Evolutionary conservation across 1,139 yeast genomes (phyloP).

Genomic region (Protomyces inouyei): DNA sequence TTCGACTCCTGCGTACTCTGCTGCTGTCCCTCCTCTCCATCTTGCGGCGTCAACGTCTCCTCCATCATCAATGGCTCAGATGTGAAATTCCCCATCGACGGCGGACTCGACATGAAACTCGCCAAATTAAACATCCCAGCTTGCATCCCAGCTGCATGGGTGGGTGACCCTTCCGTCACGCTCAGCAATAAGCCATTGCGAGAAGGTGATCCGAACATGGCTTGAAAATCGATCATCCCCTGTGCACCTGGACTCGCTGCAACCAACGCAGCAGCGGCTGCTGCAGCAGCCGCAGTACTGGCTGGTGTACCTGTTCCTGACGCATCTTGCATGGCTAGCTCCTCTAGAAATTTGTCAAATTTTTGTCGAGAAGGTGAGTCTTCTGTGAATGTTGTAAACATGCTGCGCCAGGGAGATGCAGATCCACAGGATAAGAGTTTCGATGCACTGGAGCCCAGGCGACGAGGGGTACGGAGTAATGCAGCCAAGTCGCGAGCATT

Average conservation of each 20-base stretch:
- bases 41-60: slow-evolving; percentile 15
- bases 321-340: slow-evolving; percentile 1
- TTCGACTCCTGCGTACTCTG: background rate
- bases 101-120: slow-evolving; percentile 19
- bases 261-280: background rate
- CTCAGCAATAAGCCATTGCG: background rate
- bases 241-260: background rate
- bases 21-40: background rate
- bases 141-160: background rate
- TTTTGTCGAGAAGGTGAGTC: slow-evolving; percentile 19
- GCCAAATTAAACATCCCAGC: background rate
- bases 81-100: slow-evolving; percentile 22
- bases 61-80: slow-evolving; percentile 7
- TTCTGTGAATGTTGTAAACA: slow-evolving; percentile 15
- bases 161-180: background rate
- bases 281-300: background rate
- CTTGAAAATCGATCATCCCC: background rate
- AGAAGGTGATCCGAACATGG: background rate
- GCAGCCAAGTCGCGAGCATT: slow-evolving; percentile 7
- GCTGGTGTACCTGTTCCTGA: background rate
- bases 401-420: slow-evolving; percentile 11
- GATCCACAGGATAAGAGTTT: background rate
- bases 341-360: slow-evolving; percentile 16
- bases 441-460: background rate
- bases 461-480: slow-evolving; percentile 9